Evolutionary conservation across 192 early-diverging fungal genomes (phyloP).

Genomic region (Piromyces sp.): DNA sequence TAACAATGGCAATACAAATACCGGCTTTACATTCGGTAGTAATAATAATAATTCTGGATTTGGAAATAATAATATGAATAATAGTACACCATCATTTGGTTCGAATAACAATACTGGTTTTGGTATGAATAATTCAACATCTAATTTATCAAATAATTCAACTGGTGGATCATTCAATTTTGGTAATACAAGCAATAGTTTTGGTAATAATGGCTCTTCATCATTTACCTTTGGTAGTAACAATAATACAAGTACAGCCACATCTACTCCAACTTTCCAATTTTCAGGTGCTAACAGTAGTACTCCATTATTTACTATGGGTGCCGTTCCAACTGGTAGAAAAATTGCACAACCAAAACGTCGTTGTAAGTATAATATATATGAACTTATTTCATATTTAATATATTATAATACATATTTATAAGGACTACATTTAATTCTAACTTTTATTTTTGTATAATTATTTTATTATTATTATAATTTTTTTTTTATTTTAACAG

Average conservation of each 20-base stretch:
- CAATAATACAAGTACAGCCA: not conserved
- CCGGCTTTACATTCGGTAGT: not conserved
- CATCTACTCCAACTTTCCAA: not conserved
- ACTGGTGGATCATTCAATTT: not conserved
- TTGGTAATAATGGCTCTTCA: not conserved
- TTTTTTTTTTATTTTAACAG: too few species aligned
- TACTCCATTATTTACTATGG: not conserved
- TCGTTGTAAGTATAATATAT: not conserved
- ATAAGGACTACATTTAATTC: too few species aligned
- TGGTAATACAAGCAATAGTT: not conserved
- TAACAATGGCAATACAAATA: not conserved
- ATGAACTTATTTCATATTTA: too few species aligned
- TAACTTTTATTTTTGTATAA: too few species aligned
- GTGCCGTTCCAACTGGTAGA: not conserved
- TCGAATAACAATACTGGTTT: not conserved
- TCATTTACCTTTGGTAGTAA: not conserved
- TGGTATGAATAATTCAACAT: not conserved
- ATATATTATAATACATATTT: too few species aligned
- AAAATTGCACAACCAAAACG: not conserved
- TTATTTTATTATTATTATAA: too few species aligned
- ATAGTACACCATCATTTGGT: not conserved
- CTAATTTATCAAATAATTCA: not conserved
- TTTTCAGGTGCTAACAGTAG: not conserved
- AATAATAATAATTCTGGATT: not conserved
- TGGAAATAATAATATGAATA: not conserved